Base-by-base conservation (phyloP, 208 protist genomes). In the Trypanosoma congolense region DNA sequence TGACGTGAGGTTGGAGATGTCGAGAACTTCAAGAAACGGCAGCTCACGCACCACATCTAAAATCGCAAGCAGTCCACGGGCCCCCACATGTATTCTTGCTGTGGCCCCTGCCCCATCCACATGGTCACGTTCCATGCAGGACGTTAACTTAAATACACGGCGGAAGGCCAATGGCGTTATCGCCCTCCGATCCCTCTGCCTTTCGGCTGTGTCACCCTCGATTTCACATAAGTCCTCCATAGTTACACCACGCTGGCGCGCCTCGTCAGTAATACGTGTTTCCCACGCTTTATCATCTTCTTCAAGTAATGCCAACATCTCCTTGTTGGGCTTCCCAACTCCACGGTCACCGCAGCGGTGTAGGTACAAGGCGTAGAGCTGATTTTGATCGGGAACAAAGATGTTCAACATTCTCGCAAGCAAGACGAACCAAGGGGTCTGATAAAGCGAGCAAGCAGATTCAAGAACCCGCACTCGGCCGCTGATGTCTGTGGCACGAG, bases 341-440 rank as follows among this genome's bases (percentile, higher is more conserved):
- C 65, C 52, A 41, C 80, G 63, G 35, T 75, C 64, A 4, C 79
- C 79, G 44, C 83, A 90, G 16, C 73, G 63, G 8, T 65, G 60
- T 41, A 82, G 49, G 53, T 87, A 90, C 44, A 83, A 74, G 29
- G 76, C 70, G 54, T 79, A 84, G 30, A 90, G 71, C 26, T 90
- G 73, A 50, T 85, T 83, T 53, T 90, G 83, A 19, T 64, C 61
- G 10, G 60, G 60, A 30, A 51, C 35, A 48, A 63, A 63, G 30
- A 53, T 55, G 5, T 10, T n/a, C 26, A 9, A 3, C 38, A 5
- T 35, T 10, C n/a, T 18, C 38, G 33, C 33, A 38, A 38, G 33
- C 12, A 38, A 38, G 33, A 38, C 12, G 33, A 12, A 38, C 33
- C 33, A 12, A 38, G 33, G 12, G 33, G n/a, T n/a, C n/a, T n/a